Conservation (phyloP, 1,284 basidiomycete species). For the Malassezia psittaci region DNA sequence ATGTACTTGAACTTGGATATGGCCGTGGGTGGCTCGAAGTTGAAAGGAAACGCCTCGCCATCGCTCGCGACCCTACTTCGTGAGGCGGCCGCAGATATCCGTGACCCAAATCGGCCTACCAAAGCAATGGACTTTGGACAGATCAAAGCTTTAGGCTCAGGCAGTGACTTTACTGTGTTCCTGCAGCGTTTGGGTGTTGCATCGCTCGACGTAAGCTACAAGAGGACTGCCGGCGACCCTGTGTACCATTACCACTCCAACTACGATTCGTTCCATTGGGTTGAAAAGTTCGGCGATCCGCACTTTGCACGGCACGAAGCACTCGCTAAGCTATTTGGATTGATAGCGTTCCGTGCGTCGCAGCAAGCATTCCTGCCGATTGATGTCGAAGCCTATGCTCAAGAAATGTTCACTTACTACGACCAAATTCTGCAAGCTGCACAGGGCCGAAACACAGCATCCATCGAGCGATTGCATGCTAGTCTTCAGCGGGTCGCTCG, state of each 20-base stretch:
- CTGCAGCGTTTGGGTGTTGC: conserved; percentile 51
- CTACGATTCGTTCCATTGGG: conserved; percentile 67
- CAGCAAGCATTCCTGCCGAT: conserved; percentile 59
- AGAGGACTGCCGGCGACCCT: conserved; percentile 25
- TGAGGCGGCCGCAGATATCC: conserved; percentile 58
- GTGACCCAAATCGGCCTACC: conserved; percentile 20
- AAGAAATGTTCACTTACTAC: conserved; percentile 26
- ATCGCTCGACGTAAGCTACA: conserved; percentile 46
- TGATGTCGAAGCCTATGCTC: conserved; percentile 56
- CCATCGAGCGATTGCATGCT: neutral
- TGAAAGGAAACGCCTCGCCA: conserved; percentile 57
- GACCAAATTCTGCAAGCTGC: conserved; percentile 16
- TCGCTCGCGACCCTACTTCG: conserved; percentile 68
- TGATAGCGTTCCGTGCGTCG: conserved; percentile 56
- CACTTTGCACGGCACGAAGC: conserved; percentile 64
- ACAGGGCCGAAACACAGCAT: neutral
- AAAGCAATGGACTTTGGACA: conserved; percentile 16
- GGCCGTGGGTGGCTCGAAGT: conserved; percentile 62
- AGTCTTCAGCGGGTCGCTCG: conserved; percentile 1
- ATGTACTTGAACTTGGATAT: conserved; percentile 74
- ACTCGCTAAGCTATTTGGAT: conserved; percentile 53
- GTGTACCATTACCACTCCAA: conserved; percentile 56
- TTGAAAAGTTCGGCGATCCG: conserved; percentile 65
- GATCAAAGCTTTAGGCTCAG: conserved; percentile 50
- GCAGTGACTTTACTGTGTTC: conserved; percentile 66